phyloP scores from a whole-genome alignment of 2,329 filamentous ascomycete genomes.

The Fusarium dlaminii region DNA sequence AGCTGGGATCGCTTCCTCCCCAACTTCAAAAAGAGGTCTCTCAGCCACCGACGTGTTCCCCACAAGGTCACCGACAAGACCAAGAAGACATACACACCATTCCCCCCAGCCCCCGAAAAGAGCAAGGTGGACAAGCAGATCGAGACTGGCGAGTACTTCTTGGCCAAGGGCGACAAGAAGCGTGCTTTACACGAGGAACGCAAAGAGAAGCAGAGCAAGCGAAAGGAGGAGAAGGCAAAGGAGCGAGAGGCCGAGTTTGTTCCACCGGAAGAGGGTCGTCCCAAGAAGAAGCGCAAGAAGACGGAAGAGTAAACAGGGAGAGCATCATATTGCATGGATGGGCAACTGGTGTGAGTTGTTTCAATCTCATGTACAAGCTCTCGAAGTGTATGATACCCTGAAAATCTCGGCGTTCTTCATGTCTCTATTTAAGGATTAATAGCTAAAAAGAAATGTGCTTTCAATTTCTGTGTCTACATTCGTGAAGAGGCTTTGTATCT shows the following conservation, averaged over 20 bases:
- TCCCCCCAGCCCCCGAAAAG: conserved; percentile 96
- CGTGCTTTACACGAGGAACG: conserved; percentile 81
- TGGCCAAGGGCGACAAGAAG: conserved; percentile 92
- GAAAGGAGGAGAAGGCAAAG: conserved; percentile 88
- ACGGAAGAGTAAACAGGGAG: conserved; percentile 42
- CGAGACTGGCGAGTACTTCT: conserved; percentile 96
- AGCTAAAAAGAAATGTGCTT: conserved; percentile 3
- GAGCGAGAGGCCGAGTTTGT: conserved; percentile 88
- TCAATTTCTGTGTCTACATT: not conserved
- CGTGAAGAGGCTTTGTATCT: not conserved
- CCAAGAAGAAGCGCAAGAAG: conserved; percentile 73
- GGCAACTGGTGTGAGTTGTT: conserved; percentile 36
- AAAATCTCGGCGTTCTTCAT: conserved; percentile 40
- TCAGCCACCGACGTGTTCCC: conserved; percentile 84
- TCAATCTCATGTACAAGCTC: conserved; percentile 27
- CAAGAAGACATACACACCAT: conserved; percentile 96
- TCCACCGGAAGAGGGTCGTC: conserved; percentile 80
- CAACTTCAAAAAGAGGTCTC: conserved; percentile 93
- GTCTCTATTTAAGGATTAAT: conserved; percentile 28
- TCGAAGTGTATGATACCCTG: conserved; percentile 44
- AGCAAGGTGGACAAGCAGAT: conserved; percentile 99
- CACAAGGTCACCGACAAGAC: conserved; percentile 90
- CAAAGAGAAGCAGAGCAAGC: conserved; percentile 84
- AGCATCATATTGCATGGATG: conserved; percentile 22
- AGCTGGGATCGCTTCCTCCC: conserved; percentile 97